Conservation (phyloP, 176 grass and related monocot species). For the Hsuehochloa calcarea region DNA sequence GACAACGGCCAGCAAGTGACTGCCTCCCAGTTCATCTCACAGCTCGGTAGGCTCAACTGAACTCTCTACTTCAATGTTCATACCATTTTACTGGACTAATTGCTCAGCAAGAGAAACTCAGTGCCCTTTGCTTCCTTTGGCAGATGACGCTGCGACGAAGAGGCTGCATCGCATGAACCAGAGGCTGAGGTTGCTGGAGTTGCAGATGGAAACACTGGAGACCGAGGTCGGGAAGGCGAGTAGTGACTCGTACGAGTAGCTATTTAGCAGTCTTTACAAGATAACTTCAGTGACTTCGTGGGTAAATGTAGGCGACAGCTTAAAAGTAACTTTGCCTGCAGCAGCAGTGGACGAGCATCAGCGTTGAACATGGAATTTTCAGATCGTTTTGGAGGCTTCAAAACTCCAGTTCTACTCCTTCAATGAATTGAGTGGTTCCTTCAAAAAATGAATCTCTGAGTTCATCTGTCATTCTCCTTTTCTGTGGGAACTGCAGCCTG, state of each 20-base stretch:
- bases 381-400: neutral
- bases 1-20: neutral
- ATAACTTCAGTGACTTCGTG: neutral
- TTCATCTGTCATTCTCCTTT: neutral
- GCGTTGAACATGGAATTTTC: neutral
- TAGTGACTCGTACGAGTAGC: neutral
- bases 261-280: neutral
- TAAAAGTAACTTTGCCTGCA: neutral
- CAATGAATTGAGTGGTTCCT: neutral
- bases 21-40: slow-evolving; percentile 35
- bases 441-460: neutral
- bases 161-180: slow-evolving; percentile 43
- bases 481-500: neutral
- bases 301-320: neutral
- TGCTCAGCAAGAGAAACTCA: neutral
- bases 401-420: neutral
- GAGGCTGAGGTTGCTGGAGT: slow-evolving; percentile 52
- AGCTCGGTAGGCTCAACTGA: slow-evolving; percentile 29
- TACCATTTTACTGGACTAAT: neutral
- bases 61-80: neutral
- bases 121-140: neutral
- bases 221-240: slow-evolving; percentile 43
- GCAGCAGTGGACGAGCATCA: neutral
- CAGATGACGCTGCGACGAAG: slow-evolving; percentile 44
- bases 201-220: slow-evolving; percentile 54